A percentile compares a stretch with the other conserved stretches of the same genome.
These are phyloP conservation scores for Cladosporium velox DNA, from an alignment of 2,329 filamentous ascomycete genomes.

Conservation along the genomic window DNA sequence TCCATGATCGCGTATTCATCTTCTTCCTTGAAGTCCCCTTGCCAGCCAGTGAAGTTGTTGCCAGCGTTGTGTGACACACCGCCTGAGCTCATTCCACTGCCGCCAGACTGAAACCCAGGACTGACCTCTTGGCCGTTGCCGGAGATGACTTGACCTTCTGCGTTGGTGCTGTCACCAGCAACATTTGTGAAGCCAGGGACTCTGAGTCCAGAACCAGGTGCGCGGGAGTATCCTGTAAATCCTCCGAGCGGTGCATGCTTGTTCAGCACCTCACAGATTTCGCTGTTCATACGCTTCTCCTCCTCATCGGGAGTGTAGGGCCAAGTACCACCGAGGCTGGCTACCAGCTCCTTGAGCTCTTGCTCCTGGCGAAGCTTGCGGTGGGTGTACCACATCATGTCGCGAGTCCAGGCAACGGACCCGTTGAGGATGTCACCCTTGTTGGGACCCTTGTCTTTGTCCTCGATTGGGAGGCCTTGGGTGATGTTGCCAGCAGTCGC, in stretches of 20 bases:
- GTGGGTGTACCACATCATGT: constrained; percentile 96
- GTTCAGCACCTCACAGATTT: constrained; percentile 82
- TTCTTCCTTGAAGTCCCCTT: constrained; percentile 81
- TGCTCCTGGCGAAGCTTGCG: constrained; percentile 87
- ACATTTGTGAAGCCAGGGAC: constrained; percentile 94
- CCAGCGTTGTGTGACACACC: constrained; percentile 52
- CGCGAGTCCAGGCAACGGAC: constrained; percentile 93
- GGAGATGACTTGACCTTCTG: constrained; percentile 53
- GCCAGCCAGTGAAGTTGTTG: constrained; percentile 26
- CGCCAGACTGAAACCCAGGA: constrained; percentile 63
- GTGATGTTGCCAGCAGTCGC: constrained; percentile 80
- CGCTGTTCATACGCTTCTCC: constrained; percentile 91
- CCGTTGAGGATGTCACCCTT: constrained; percentile 98
- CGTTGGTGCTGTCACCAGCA: constrained; percentile 72
- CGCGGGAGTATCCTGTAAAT: constrained; percentile 70
- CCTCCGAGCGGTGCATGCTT: constrained; percentile 77
- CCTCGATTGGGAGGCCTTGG: constrained; percentile 87
- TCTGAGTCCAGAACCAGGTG: constrained; percentile 78
- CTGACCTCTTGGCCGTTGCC: constrained; percentile 42
- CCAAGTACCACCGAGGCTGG: constrained; percentile 70
- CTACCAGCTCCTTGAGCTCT: constrained; percentile 75
- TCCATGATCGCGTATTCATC: constrained; percentile 91
- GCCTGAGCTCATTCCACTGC: constrained; percentile 59
- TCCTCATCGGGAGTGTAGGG: constrained; percentile 87
- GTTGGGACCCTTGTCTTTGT: constrained; percentile 98